Base-by-base conservation (phyloP, 2,329 filamentous ascomycete species). In the Arthroderma sp. region DNA sequence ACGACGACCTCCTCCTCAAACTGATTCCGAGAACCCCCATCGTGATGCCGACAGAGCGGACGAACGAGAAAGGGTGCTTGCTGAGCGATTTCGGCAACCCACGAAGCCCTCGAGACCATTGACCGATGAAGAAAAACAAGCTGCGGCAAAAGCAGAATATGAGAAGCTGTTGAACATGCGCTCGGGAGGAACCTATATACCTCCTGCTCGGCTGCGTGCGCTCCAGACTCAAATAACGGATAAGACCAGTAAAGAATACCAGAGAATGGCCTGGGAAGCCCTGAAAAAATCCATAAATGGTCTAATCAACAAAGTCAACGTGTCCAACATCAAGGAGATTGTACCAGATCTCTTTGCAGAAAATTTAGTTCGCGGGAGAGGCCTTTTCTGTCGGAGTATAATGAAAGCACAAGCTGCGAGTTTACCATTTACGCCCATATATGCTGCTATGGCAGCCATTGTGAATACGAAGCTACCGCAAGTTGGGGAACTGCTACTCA, bases 261-360 rank as follows among this genome's bases (percentile, higher is more conserved):
- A 96, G 74, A 85, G 91, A 56, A 94, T 98, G 85, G 87, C 88
- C 6, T 98, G 91, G 91, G 91, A 98, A 66, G 89, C 89, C 8
- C 70, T 98, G 58, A 98, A 98, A 71, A 98, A 98, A 72, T 91
- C 85, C 40, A 94, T 98, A 67, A 96, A 98, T 61, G 91, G 91
- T 55, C 70, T 98, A 52, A 94, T 98, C 74, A 98, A 98, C 75
- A 98, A 98, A 71, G 84, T 95, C 71, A 96, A 96, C 66, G 85
- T 89, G 45, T 85, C 84, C 31, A 98, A 98, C 64, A 96, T 98
- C 74, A 96, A 98, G 66, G 77, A 84, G 59, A 95, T 98, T 50
- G 87, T 96, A 27, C 89, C 89, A 1, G 91, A 98, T 67, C 73
- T 98, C 38, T 98, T 98, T 65, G 78, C 80, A 41, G 91, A 98